Evolutionary conservation across 2,329 filamentous ascomycete species (phyloP), one percentile per base, ranked within the genome.

Genomic region (Plenodomus tracheiphilus): DNA sequence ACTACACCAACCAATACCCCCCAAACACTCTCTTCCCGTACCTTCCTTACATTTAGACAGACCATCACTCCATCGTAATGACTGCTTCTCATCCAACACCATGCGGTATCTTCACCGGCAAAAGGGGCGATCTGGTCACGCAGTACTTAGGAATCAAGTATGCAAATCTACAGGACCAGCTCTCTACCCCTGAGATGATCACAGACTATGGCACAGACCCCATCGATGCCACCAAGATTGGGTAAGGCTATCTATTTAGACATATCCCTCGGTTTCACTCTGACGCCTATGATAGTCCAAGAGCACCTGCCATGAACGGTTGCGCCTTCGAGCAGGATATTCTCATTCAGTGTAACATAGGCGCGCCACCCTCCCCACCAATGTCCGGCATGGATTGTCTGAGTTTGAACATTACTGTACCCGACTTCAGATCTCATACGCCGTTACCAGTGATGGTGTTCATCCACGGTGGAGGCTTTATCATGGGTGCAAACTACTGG

Each of bases 401-500:
- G 20, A 80, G 79, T 36, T 62, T 82, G 17, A 81, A 80, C 51
- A 75, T 82, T 41, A 74, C 76, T 0, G 68, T 76, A 0, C 79
- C 79, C 1, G 41, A 43, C 15, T 45, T 48, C 6, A 17, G 17
- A 7, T 15, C 13, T 11, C 18, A 20, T 1, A 62, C 58, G 9
- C 68, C 66, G 1, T 62, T 81, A 2, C 80, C 79, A 0, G 79
- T 82, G 1, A 66, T 81, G 38, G 70, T 79, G 0, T 80, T 79
- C 49, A 74, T 82, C 3, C 78, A 82, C 49, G 80, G 80, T 0
- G 79, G 80, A 8, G 79, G 76, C 0, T 75, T 77, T 35, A 61
- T 69, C 1, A 71, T 76, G 11, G 79, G 79, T 6, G 74, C 75
- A 4, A 78, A 76, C 36, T 77, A 70, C 2, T 82, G 75, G 73